A percentile compares a stretch with the other conserved stretches of the same genome.
Evolutionary conservation across 129 eudicot species (phyloP).

Genomic region (Mikania micrantha): DNA sequence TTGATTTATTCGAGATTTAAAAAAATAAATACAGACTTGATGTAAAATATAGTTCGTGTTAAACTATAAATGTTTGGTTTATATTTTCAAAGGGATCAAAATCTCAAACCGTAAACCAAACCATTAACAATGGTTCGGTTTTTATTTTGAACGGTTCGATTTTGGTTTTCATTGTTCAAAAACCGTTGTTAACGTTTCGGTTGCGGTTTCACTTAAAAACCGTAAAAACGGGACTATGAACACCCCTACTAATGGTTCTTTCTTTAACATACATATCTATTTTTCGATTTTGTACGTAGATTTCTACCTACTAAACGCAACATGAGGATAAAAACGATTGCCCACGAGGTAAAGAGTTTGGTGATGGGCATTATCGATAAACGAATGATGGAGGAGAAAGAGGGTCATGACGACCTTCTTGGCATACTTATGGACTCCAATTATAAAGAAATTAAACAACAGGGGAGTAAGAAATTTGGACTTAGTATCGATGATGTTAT

Average conservation of each 20-base stretch:
- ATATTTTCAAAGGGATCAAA: too few species aligned
- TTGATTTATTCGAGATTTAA: too few species aligned
- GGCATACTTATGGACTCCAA: constrained; percentile 7
- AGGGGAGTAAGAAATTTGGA: neutral
- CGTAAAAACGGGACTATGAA: too few species aligned
- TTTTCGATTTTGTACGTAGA: neutral
- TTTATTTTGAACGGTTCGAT: too few species aligned
- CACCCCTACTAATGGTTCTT: too few species aligned
- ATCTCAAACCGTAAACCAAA: too few species aligned
- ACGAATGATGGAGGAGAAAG: neutral
- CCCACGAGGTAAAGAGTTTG: neutral
- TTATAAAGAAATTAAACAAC: constrained; percentile 6
- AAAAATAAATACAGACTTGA: too few species aligned
- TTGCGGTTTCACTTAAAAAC: too few species aligned
- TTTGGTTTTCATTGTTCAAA: too few species aligned
- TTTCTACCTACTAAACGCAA: constrained; percentile 8
- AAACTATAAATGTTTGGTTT: too few species aligned
- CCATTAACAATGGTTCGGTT: too few species aligned
- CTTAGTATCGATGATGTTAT: constrained; percentile 29
- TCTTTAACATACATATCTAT: neutral
- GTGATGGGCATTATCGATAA: neutral
- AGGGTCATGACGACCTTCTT: neutral
- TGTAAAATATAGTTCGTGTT: neutral
- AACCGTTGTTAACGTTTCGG: too few species aligned
- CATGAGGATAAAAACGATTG: constrained; percentile 2